A percentile compares a stretch with the other conserved stretches of the same genome.
Conservation (phyloP, 768 basidiomycete species). For the Epithele typhae region DNA sequence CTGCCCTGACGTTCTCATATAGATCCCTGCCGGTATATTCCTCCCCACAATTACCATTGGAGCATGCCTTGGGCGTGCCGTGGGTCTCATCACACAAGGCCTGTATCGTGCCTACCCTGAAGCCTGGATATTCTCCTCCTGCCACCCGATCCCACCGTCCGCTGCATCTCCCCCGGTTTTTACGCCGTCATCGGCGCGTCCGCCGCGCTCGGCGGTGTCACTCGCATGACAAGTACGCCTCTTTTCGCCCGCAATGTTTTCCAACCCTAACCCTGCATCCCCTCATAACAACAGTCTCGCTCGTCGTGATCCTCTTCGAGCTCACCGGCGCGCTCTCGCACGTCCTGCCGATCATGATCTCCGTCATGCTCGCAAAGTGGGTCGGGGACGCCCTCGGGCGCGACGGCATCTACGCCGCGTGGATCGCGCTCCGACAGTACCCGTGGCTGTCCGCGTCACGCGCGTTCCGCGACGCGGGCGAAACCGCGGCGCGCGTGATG, state of each 20-base stretch:
- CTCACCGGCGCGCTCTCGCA: constrained; percentile 77
- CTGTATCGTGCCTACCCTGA: constrained; percentile 60
- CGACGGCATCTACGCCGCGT: constrained; percentile 66
- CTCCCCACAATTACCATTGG: constrained; percentile 73
- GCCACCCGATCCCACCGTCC: constrained; percentile 64
- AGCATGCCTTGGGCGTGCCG: constrained; percentile 66
- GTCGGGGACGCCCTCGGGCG: constrained; percentile 67
- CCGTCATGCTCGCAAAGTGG: constrained; percentile 75
- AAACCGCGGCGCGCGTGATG: constrained; percentile 60
- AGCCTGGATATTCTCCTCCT: constrained; percentile 67
- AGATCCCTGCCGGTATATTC: constrained; percentile 77
- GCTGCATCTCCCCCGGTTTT: constrained; percentile 71
- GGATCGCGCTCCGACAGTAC: constrained; percentile 69
- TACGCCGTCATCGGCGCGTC: constrained; percentile 76
- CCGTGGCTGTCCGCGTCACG: constrained; percentile 60
- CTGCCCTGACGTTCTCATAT: neutral
- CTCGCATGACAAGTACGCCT: constrained; percentile 66
- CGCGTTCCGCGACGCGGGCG: constrained; percentile 62
- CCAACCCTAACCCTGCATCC: too few relatives aligned
- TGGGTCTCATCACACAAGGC: constrained; percentile 69
- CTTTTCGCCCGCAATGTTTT: neutral
- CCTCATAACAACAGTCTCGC: constrained; percentile 66
- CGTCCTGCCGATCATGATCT: constrained; percentile 80
- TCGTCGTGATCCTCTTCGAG: constrained; percentile 78
- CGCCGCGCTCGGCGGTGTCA: constrained; percentile 73